Evolutionary conservation across 352 stramenopile genomes (phyloP), one percentile per base, ranked within the genome.

Genomic region (Plasmopara muralis): DNA sequence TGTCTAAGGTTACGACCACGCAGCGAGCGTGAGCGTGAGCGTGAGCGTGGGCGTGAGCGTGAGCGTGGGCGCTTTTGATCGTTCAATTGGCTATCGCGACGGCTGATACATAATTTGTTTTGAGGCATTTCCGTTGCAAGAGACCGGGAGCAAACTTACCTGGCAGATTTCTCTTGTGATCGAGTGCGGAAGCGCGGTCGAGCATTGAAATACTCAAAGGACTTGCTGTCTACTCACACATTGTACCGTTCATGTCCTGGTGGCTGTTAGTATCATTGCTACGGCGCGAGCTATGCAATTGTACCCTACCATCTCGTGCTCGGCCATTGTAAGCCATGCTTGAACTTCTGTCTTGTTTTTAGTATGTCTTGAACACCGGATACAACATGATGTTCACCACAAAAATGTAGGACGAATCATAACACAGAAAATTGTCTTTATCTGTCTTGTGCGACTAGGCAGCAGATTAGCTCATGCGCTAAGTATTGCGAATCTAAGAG

Each of bases 141-240:
- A 13, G 41, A 33, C 1, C 18, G 9, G 28, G 14, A 35, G 10
- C 31, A 7, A 37, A 30, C 50, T 30, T 15, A 64, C 55, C 50
- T 64, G 20, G 38, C 40, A 0, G 44, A 55, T 35, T 47, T 31
- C 15, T 50, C 50, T 44, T 60, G 68, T 5, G 65, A 70, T 25
- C 51, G 55, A 44, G 62, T 66, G 13, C 53, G 53, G 8, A 50
- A 69, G 16, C 61, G 63, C 31, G 57, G 66, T 14, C 48, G 57
- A 16, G 34, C 49, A 15, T 39, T 43, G 30, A 33, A 39, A 39
- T 48, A 49, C 43, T 54, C 55, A 6, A 55, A 60, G 14, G 66
- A 67, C 42, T 46, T 49, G 41, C 57, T 56, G 20, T 20, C 64
- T 73, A 61, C 53, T 64, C 41, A 60, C 20, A 42, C 38, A 12